Percentiles rank a stretch among this genome's conserved stretches.
Evolutionary conservation across 129 eudicot genomes (phyloP).

Genomic region (carrot (Daucus carota)): DNA sequence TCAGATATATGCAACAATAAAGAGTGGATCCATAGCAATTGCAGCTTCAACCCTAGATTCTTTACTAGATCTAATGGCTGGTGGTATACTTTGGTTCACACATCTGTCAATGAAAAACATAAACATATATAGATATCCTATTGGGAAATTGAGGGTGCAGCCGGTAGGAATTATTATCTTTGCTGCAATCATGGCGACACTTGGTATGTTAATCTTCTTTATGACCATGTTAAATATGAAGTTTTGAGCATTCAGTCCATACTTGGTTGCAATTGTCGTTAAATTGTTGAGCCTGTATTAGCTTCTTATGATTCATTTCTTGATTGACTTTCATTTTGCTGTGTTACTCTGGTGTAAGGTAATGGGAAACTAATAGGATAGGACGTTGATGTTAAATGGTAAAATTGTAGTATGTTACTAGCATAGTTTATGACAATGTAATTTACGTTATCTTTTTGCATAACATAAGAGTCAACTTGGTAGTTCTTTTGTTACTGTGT

Average conservation of each 20-base stretch:
- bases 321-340: background rate
- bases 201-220: constrained; percentile 42
- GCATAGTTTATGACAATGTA: background rate
- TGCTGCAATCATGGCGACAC: constrained; percentile 97
- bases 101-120: constrained; percentile 75
- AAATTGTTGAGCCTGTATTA: too few species aligned
- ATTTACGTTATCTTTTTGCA: background rate
- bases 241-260: background rate
- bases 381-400: background rate
- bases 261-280: background rate
- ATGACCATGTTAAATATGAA: background rate
- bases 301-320: background rate
- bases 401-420: background rate
- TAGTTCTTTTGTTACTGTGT: background rate
- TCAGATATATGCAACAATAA: constrained; percentile 76
- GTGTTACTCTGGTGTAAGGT: background rate
- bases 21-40: constrained; percentile 81
- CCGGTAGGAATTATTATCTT: constrained; percentile 90
- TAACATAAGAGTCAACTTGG: background rate
- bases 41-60: constrained; percentile 96
- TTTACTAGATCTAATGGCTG: constrained; percentile 90
- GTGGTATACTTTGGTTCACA: constrained; percentile 94
- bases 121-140: constrained; percentile 78
- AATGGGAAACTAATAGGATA: background rate
- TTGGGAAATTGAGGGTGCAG: constrained; percentile 85